Evolutionary conservation across 2,329 filamentous ascomycete species (phyloP), one percentile per base, ranked within the genome.

Genomic region (Fusarium napiforme): DNA sequence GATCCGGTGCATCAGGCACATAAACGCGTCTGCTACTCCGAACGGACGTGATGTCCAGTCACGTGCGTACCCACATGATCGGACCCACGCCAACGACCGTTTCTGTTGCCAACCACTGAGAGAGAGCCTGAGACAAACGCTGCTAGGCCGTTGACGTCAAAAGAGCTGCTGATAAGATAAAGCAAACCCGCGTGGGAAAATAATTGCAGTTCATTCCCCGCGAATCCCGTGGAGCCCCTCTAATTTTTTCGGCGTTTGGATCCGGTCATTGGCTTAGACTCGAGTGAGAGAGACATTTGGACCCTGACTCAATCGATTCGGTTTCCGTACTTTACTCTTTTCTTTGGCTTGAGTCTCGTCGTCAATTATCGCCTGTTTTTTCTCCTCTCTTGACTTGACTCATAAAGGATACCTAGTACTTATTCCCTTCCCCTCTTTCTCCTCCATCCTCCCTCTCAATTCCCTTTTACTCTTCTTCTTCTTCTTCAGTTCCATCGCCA

Each of bases 211-310:
- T 6, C 12, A 30, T 56, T 50, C 68, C 68, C 67, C 68, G 68
- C 64, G 57, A 56, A 71, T 68, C 64, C 67, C 65, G 71, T 67
- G 47, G 23, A 50, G 66, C 68, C 73, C 71, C 74, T 76, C 73
- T 55, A 43, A 46, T 62, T 65, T 77, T 77, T 67, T 75, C 74
- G 74, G 72, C 64, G 66, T 66, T 77, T 73, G 74, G 67, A 77
- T 72, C 68, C 75, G 71, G 66, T 66, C 61, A 69, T 59, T 67
- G 64, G 64, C 45, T 60, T 47, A 23, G 2, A 9, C 12, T 23
- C 7, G 28, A 2, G 47, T 30, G 47, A 34, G 42, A 46, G 50
- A 53, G 50, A 56, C 62, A 57, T 39, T 62, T 59, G 69, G 71
- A 73, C 67, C 71, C 71, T 73, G 71, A 73, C 71, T 73, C 71